Base-by-base conservation (phyloP, 495 filamentous ascomycete genomes). In the Stereocaulon alpinum region DNA sequence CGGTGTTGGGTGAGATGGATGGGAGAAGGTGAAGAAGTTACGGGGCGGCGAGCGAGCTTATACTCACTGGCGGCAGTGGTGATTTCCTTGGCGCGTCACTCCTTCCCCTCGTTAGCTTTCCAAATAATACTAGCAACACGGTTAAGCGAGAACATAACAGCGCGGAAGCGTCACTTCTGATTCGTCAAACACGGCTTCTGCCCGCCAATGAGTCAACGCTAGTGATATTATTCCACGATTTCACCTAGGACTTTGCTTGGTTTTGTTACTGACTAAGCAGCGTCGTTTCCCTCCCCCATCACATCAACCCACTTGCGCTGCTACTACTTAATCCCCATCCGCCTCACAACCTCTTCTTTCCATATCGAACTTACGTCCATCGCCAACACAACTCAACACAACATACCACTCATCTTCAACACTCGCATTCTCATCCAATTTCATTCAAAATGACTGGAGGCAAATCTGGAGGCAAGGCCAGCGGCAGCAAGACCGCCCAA, bases 381-480 rank as follows among this genome's bases (percentile, higher is more conserved):
- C 64, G 68, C 56, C 56, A 63, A 70, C 68, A 55, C 37, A 62
- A 55, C 58, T 60, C 42, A 63, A 68, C 72, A 61, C 52, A 66
- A 34, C 2, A 30, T 62, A 66, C 60, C 59, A 66, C 50, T 40
- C 56, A 56, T 62, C 63, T 58, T 61, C 59, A 61, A 61, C 34
- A 44, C 52, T 61, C 55, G 64, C 66, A 74, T 68, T 52, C 49
- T 52, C 49, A 52, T 64, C 69, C 71, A 68, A 71, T 68, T 74
- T 68, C 72, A 56, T 72, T 83, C 86, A 95, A 90, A 86, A 96
- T 96, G 91, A 95, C 91, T 88, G 86, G 85, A 79, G 89, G 91
- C 79, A 96, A 96, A 80, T 96, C 91, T 72, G 91, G 91, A 77
- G 91, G 91, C 84, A 96, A 96, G 85, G 89, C 91, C 79, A 89